A percentile compares a stretch with the other conserved stretches of the same genome.
phyloP scores from a whole-genome alignment of 352 stramenopile species.

The Pythium aristosporum region DNA sequence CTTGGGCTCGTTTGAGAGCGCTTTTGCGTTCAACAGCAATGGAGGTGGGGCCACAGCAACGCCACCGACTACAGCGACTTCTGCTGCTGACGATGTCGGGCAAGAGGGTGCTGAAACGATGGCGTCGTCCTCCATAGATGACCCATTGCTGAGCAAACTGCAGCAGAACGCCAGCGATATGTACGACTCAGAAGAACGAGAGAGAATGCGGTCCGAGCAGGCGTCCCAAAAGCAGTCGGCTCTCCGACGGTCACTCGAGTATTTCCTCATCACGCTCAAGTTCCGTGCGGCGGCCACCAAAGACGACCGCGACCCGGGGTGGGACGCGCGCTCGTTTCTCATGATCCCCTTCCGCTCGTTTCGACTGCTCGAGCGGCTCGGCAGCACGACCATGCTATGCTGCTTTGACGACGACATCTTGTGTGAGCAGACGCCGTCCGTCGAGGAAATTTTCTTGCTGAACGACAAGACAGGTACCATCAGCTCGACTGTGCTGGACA shows the following conservation, averaged over 20 bases:
- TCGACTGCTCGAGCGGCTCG: constrained; percentile 73
- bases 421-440: constrained; percentile 73
- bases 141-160: constrained; percentile 1
- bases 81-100: neutral
- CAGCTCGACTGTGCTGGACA: constrained; percentile 64
- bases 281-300: constrained; percentile 62
- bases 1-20: constrained; percentile 70
- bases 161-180: constrained; percentile 46
- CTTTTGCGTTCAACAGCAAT: constrained; percentile 16
- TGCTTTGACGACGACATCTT: constrained; percentile 88
- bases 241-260: constrained; percentile 65
- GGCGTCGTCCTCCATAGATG: neutral
- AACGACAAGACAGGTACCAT: constrained; percentile 61
- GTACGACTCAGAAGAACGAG: constrained; percentile 83
- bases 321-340: constrained; percentile 31
- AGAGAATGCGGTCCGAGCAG: constrained; percentile 74
- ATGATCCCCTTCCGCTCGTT: constrained; percentile 75
- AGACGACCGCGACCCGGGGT: constrained; percentile 36
- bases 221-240: constrained; percentile 54
- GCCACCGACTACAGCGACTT: neutral
- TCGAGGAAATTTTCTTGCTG: constrained; percentile 85
- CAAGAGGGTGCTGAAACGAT: neutral
- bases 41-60: neutral
- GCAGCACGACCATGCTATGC: constrained; percentile 86
- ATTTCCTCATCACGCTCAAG: constrained; percentile 65